Base-by-base conservation (phyloP, 2,329 filamentous ascomycete species). In the Cadophora malorum region DNA sequence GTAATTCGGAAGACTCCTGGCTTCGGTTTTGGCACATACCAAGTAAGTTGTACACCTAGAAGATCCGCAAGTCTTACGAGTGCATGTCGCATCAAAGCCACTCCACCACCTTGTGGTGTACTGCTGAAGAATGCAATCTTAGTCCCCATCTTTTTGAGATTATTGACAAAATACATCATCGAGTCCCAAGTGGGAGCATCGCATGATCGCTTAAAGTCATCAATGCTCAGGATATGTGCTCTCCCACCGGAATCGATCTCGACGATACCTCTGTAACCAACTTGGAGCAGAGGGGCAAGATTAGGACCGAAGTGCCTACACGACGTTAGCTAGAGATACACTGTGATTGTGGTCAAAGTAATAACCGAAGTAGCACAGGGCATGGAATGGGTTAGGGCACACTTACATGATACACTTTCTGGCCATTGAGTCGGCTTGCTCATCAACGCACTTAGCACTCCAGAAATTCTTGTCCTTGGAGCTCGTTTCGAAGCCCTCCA, bases 1-100 rank as follows among this genome's bases (percentile, higher is more conserved):
- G 92, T 96, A 79, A 93, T 90, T 62, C 91, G 85, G 79, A 96
- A 96, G 12, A 95, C 88, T 19, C 91, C 89, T 3, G 91, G 91
- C 62, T 90, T 89, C 25, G 92, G 91, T 78, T 93, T 93, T 7
- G 92, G 92, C 0, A 95, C 86, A 80, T 85, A 94, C 92, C 92
- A 96, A 66, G 85, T 88, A 73, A 91, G 82, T 70, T 94, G 85
- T 0, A 93, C 87, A 0, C 86, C 90, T 55, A 92, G 76, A 3
- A 88, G 81, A 65, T 87, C 85, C 31, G 90, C 85, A 74, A 94
- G 91, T 63, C 92, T 86, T 58, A 94, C 86, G 35, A 95, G 79
- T 12, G 88, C 86, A 78, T 90, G 88, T 67, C 88, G 81, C 88
- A 90, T 90, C 53, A 90, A 78, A 23, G 88, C 88, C 23, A 90